Conservation (phyloP, 495 filamentous ascomycete genomes). For the Elasticomyces elasticus region DNA sequence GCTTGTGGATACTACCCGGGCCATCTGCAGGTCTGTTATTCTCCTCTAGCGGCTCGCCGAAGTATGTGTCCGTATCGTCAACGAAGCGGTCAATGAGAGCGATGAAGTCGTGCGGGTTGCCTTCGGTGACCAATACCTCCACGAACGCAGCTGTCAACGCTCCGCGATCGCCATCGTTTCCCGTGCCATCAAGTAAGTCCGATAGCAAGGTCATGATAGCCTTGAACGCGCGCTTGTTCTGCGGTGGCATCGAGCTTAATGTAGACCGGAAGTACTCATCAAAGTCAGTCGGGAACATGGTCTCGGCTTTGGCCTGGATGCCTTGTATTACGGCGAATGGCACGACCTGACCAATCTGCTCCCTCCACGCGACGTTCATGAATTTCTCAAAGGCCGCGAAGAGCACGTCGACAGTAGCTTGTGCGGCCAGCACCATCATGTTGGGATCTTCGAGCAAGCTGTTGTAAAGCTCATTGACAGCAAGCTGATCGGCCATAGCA, state of each 20-base stretch:
- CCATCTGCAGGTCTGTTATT: constrained; percentile 29
- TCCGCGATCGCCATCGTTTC: constrained; percentile 85
- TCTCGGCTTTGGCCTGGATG: constrained; percentile 66
- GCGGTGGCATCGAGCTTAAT: constrained; percentile 72
- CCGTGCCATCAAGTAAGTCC: constrained; percentile 84
- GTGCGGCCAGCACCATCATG: constrained; percentile 59
- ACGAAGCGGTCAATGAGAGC: constrained; percentile 85
- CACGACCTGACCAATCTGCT: constrained; percentile 78
- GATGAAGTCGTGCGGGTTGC: constrained; percentile 71
- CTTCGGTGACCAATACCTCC: constrained; percentile 71
- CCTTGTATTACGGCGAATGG: constrained; percentile 50
- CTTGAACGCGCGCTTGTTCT: constrained; percentile 82
- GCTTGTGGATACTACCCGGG: constrained; percentile 40
- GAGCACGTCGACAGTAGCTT: constrained; percentile 75
- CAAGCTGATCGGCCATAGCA: constrained; percentile 61
- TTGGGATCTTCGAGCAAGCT: constrained; percentile 68
- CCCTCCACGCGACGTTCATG: constrained; percentile 74
- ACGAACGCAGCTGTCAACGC: constrained; percentile 84
- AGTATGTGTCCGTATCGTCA: constrained; percentile 81
- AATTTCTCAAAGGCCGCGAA: constrained; percentile 95
- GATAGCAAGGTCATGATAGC: constrained; percentile 75
- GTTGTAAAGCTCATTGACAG: constrained; percentile 88
- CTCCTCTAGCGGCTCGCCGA: constrained; percentile 49
- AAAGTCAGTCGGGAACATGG: constrained; percentile 65
- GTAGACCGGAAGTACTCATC: constrained; percentile 71